Percentiles rank a stretch among this genome's conserved stretches.
Evolutionary conservation across 805 yeast genomes (phyloP).

Genomic region (Saccharomycopsis babjevae): DNA sequence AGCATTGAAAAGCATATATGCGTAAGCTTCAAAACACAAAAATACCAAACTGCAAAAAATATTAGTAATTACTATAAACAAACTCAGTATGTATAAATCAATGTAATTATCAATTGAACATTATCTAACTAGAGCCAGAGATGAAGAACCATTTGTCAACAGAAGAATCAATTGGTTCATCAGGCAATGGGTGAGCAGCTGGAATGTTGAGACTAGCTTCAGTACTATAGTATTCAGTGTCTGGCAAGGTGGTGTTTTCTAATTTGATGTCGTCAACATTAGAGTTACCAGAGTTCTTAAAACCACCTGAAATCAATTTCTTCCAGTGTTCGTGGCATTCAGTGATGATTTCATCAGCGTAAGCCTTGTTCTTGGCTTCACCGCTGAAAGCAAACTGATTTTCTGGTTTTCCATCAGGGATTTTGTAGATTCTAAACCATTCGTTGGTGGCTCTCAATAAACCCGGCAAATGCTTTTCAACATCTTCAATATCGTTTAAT

Average conservation of each 20-base stretch:
- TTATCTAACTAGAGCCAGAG: constrained; percentile 57
- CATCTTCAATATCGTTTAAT: constrained; percentile 84
- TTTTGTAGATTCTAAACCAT: constrained; percentile 97
- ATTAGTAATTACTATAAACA: no score
- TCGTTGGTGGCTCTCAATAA: constrained; percentile 87
- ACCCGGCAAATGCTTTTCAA: constrained; percentile 83
- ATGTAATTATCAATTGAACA: no score
- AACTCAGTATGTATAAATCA: no score
- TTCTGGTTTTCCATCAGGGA: constrained; percentile 96
- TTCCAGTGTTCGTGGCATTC: constrained; percentile 86
- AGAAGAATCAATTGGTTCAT: constrained; percentile 93
- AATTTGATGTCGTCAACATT: constrained; percentile 57
- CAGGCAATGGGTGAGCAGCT: constrained; percentile 58
- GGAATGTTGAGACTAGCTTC: constrained; percentile 46
- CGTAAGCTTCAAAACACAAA: no score
- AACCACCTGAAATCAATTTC: constrained; percentile 37
- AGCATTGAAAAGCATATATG: no score
- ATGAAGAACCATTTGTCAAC: constrained; percentile 98
- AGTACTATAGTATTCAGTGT: constrained; percentile 44
- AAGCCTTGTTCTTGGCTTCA: constrained; percentile 75
- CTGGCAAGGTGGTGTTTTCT: constrained; percentile 61
- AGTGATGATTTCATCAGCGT: constrained; percentile 74
- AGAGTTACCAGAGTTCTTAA: constrained; percentile 36
- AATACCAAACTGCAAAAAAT: no score
- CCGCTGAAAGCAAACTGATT: constrained; percentile 97